Evolutionary conservation across 1,284 basidiomycete species (phyloP).

Genomic region (Boletus hoseneyae): DNA sequence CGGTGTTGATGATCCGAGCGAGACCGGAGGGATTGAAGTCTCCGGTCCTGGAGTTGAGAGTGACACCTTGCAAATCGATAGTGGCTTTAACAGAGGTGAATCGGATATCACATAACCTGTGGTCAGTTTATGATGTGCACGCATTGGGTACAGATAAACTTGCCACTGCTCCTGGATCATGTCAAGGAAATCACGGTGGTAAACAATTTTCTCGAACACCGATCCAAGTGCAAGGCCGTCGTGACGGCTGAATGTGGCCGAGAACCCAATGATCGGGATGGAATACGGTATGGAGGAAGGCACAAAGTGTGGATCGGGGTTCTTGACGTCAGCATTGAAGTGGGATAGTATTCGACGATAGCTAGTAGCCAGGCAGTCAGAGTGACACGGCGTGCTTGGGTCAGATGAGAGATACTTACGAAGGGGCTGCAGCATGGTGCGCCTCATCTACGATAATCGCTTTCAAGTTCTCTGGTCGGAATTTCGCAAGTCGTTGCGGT

Average conservation of each 20-base stretch:
- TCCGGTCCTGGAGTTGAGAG: conserved; percentile 61
- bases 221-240: conserved; percentile 88
- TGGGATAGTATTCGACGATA: conserved; percentile 77
- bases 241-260: conserved; percentile 91
- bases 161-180: conserved; percentile 95
- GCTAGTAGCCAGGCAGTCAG: conserved; percentile 58
- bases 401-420: conserved; percentile 46
- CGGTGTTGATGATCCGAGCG: conserved; percentile 77
- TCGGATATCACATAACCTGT: conserved; percentile 80
- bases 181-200: conserved; percentile 87
- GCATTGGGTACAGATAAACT: conserved; percentile 10
- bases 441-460: conserved; percentile 92
- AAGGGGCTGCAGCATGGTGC: conserved; percentile 90
- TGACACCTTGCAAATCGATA: conserved; percentile 67
- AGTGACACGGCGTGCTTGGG: background rate
- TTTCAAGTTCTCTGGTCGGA: conserved; percentile 70
- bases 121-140: conserved; percentile 1
- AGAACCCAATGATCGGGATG: conserved; percentile 91
- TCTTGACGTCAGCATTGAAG: conserved; percentile 64
- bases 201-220: conserved; percentile 91
- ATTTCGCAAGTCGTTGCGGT: conserved; percentile 71
- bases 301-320: conserved; percentile 44
- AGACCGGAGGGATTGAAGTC: conserved; percentile 80
- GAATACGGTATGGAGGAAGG: conserved; percentile 39
- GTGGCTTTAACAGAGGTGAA: conserved; percentile 80